Percentiles rank a stretch among this genome's conserved stretches.
Evolutionary conservation across 192 early-diverging fungal species (phyloP).

Genomic region (Ramicandelaber brevisporus): DNA sequence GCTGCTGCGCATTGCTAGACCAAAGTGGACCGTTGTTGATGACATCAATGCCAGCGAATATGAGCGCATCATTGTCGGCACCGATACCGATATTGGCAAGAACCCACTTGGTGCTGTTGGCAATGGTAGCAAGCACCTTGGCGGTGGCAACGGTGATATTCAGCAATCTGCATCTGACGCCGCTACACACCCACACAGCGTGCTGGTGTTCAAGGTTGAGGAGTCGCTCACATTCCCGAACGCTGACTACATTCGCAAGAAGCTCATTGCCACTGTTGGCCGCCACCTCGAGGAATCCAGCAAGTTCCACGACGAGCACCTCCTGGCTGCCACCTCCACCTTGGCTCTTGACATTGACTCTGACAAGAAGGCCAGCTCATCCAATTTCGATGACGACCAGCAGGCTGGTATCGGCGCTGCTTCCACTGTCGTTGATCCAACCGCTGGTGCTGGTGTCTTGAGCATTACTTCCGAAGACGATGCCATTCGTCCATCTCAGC

Average conservation of each 20-base stretch:
- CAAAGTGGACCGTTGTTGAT: conserved; percentile 14
- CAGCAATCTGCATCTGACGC: neutral
- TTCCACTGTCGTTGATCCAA: conserved; percentile 30
- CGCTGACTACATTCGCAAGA: conserved; percentile 16
- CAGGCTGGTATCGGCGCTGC: conserved; percentile 8
- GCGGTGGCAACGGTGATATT: neutral
- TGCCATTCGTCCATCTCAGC: conserved; percentile 11
- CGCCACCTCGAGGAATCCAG: too few species aligned
- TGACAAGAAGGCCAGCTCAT: conserved; percentile 9
- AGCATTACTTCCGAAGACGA: conserved; percentile 14
- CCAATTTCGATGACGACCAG: conserved; percentile 6
- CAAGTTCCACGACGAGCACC: too few species aligned
- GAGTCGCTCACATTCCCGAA: conserved; percentile 50
- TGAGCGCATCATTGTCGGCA: conserved; percentile 1
- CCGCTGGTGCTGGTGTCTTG: too few species aligned
- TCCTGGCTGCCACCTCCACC: too few species aligned
- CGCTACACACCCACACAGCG: conserved; percentile 18
- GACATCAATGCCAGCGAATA: conserved; percentile 13
- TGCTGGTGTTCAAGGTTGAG: conserved; percentile 41
- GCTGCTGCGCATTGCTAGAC: conserved; percentile 47
- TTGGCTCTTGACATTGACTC: too few species aligned
- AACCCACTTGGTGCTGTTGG: too few species aligned
- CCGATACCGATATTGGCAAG: neutral
- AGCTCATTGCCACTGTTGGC: conserved; percentile 6
- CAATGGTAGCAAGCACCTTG: too few species aligned